Percentiles rank a stretch among this genome's conserved stretches.
Conservation (phyloP, 1,284 basidiomycete species). For the Ceratobasidium sp. region DNA sequence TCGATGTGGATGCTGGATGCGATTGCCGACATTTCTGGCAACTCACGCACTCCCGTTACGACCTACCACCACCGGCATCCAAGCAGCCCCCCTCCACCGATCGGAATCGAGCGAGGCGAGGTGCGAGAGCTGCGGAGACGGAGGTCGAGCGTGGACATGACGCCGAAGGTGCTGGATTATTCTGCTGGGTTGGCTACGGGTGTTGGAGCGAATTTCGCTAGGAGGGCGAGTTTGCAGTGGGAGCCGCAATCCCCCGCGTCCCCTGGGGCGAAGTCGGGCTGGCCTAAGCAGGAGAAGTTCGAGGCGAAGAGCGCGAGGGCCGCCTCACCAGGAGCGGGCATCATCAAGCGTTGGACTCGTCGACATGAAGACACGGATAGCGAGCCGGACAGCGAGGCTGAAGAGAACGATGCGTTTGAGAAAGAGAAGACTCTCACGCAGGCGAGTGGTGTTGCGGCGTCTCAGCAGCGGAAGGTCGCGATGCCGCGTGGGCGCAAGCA, state of each 20-base stretch:
- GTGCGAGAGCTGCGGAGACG: background rate
- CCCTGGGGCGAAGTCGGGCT: constrained; percentile 22
- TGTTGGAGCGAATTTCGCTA: background rate
- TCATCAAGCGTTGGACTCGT: constrained; percentile 7
- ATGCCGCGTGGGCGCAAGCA: constrained; percentile 28
- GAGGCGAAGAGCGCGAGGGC: constrained; percentile 1
- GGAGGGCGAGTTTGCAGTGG: constrained; percentile 46
- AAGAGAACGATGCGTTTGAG: constrained; percentile 62
- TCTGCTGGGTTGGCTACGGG: background rate
- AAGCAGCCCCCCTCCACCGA: constrained; percentile 30
- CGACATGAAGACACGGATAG: constrained; percentile 43
- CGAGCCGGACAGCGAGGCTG: constrained; percentile 50
- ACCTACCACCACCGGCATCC: constrained; percentile 40
- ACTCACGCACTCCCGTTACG: constrained; percentile 24
- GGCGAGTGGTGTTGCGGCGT: constrained; percentile 57
- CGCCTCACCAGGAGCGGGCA: background rate
- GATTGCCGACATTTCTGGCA: constrained; percentile 72
- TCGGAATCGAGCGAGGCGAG: constrained; percentile 14
- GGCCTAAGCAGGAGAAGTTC: background rate
- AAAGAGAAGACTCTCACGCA: constrained; percentile 62
- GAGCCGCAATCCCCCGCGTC: constrained; percentile 46
- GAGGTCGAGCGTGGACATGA: constrained; percentile 34
- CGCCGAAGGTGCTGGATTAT: constrained; percentile 9
- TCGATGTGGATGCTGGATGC: constrained; percentile 84
- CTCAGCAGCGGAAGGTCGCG: constrained; percentile 13